Conservation (phyloP, 225 moss, liverwort and hornwort species). For the Marchantia polymorpha region DNA sequence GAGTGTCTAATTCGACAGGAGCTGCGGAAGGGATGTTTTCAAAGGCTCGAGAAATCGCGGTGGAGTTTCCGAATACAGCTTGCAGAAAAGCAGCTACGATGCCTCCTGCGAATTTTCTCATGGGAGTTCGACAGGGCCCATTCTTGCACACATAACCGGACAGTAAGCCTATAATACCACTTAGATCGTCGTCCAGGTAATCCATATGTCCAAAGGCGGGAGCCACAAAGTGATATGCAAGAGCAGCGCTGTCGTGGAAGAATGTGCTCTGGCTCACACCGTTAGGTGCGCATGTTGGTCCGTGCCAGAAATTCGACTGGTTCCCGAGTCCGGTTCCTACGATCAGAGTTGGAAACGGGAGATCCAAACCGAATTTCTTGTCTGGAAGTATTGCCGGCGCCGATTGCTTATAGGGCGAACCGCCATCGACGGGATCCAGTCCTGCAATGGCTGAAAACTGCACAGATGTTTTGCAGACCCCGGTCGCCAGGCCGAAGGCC, state of each 20-base stretch:
- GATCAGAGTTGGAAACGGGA: conserved; percentile 47
- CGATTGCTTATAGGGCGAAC: conserved; percentile 35
- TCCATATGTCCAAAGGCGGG: conserved; percentile 62
- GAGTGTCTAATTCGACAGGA: neutral
- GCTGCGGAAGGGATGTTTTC: neutral
- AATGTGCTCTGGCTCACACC: conserved; percentile 57
- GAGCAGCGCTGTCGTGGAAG: conserved; percentile 41
- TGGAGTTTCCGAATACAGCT: neutral
- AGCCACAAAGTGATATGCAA: conserved; percentile 57
- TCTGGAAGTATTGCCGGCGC: conserved; percentile 49
- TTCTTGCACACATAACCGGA: conserved; percentile 38
- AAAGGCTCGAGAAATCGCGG: neutral
- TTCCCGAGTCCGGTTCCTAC: conserved; percentile 60
- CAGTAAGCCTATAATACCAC: conserved; percentile 21
- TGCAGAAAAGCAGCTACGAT: conserved; percentile 3
- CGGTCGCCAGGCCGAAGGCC: conserved; percentile 55
- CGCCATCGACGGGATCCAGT: conserved; percentile 71
- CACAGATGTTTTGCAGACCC: conserved; percentile 36
- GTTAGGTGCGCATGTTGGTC: conserved; percentile 58
- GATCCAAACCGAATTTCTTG: conserved; percentile 24
- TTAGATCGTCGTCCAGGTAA: conserved; percentile 49
- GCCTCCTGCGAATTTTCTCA: conserved; percentile 41
- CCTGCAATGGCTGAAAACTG: conserved; percentile 50
- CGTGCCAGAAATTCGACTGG: conserved; percentile 23
- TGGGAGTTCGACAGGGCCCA: conserved; percentile 44